These are phyloP conservation scores for Niveomyces coronatus DNA, from an alignment of 2,329 filamentous ascomycete species.

Conservation along the genomic window DNA sequence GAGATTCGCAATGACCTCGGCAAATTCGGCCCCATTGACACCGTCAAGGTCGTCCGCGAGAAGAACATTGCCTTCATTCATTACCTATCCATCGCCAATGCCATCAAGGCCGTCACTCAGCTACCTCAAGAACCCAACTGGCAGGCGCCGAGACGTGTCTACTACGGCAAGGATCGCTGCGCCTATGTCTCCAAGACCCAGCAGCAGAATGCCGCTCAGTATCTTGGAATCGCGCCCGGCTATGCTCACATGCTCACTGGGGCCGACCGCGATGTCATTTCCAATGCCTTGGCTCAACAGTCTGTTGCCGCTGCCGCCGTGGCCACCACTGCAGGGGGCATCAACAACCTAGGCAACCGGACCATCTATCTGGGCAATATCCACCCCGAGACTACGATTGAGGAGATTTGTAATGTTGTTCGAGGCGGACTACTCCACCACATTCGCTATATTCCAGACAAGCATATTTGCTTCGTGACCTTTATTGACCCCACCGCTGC, in stretches of 20 bases:
- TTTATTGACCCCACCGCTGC: conserved; percentile 98
- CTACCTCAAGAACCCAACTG: conserved; percentile 94
- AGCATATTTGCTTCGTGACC: conserved; percentile 99
- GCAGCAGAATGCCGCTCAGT: conserved; percentile 97
- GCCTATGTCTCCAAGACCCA: conserved; percentile 99
- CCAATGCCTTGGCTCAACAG: conserved; percentile 90
- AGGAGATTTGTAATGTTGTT: conserved; percentile 99
- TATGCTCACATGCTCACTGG: conserved; percentile 95
- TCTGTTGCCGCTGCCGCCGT: conserved; percentile 95
- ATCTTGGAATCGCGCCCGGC: conserved; percentile 90
- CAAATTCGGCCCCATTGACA: conserved; percentile 95
- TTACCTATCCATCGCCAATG: conserved; percentile 93
- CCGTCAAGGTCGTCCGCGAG: conserved; percentile 93
- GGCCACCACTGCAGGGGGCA: conserved; percentile 89
- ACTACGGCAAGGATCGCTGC: conserved; percentile 97
- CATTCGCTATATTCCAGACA: conserved; percentile 98
- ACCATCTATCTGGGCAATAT: conserved; percentile 99
- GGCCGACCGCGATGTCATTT: conserved; percentile 92
- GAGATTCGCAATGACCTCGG: conserved; percentile 89
- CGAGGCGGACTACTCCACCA: conserved; percentile 91
- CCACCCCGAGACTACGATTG: conserved; percentile 95
- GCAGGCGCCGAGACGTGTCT: conserved; percentile 90
- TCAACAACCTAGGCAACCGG: conserved; percentile 93
- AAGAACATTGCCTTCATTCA: conserved; percentile 98
- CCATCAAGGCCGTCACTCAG: conserved; percentile 95